These are phyloP conservation scores for Fusarium staphyleae DNA, from an alignment of 2,329 filamentous ascomycete species.

Conservation along the genomic window DNA sequence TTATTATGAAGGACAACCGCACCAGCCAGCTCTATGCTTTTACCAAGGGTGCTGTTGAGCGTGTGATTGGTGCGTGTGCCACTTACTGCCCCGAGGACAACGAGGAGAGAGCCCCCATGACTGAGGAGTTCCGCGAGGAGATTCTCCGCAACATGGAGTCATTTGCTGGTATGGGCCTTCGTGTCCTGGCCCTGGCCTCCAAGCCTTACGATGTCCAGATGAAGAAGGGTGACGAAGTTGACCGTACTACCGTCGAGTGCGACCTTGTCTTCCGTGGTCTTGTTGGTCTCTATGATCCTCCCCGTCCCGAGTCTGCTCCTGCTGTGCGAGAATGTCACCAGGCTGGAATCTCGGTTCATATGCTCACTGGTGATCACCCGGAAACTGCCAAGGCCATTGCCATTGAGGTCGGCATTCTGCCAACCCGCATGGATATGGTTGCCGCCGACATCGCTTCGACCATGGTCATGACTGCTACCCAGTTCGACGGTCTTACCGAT, in stretches of 20 bases:
- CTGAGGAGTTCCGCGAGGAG: slow-evolving; percentile 59
- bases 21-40: slow-evolving; percentile 47
- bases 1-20: slow-evolving; percentile 62
- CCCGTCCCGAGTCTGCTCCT: slow-evolving; percentile 69
- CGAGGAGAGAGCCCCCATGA: slow-evolving; percentile 50
- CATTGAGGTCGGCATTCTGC: slow-evolving; percentile 66
- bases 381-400: slow-evolving; percentile 70
- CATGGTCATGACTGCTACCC: slow-evolving; percentile 69
- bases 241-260: slow-evolving; percentile 63
- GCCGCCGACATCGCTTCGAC: slow-evolving; percentile 60
- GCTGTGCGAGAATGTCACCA: slow-evolving; percentile 66
- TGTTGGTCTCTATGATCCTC: slow-evolving; percentile 75
- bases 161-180: slow-evolving; percentile 67
- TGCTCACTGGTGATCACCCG: slow-evolving; percentile 72
- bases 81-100: slow-evolving; percentile 53
- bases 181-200: slow-evolving; percentile 69
- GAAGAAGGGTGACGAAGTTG: slow-evolving; percentile 53
- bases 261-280: slow-evolving; percentile 70
- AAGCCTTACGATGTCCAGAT: slow-evolving; percentile 50
- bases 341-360: slow-evolving; percentile 71
- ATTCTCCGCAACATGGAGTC: slow-evolving; percentile 71
- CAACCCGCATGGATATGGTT: slow-evolving; percentile 55
- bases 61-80: slow-evolving; percentile 67
- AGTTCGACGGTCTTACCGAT: slow-evolving; percentile 70
- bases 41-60: slow-evolving; percentile 72